Evolutionary conservation across 2,329 filamentous ascomycete species (phyloP).

Genomic region (Coniella vitis): DNA sequence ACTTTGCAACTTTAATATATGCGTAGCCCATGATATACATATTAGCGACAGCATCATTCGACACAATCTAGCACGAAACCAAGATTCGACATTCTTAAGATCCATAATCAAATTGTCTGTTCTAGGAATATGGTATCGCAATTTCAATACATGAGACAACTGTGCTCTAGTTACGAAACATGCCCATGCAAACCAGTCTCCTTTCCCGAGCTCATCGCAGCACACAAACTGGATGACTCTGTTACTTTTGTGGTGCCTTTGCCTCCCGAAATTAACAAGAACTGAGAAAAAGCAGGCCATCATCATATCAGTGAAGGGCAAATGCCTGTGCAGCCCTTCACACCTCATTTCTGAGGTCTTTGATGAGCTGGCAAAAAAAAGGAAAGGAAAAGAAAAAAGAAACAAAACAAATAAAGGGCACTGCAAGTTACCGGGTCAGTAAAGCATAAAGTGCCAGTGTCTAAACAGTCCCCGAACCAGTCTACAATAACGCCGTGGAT

Average conservation of each 20-base stretch:
- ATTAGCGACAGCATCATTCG: too few species aligned
- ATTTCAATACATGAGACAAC: background rate
- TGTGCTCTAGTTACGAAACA: conserved; percentile 2
- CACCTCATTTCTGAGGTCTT: conserved; percentile 2
- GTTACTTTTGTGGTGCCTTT: conserved; percentile 11
- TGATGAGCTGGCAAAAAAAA: background rate
- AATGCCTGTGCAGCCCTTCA: background rate
- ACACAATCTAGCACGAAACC: too few species aligned
- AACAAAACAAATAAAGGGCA: conserved; percentile 8
- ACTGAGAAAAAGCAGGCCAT: background rate
- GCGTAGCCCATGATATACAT: too few species aligned
- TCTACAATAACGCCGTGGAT: conserved; percentile 16
- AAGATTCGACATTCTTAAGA: too few species aligned
- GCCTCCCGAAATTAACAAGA: background rate
- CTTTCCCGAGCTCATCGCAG: background rate
- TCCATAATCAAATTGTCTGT: too few species aligned
- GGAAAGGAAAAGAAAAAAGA: background rate
- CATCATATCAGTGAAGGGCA: background rate
- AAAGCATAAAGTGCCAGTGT: conserved; percentile 12
- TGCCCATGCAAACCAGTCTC: background rate
- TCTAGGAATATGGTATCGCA: too few species aligned
- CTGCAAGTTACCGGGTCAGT: conserved; percentile 11
- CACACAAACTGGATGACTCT: conserved; percentile 1
- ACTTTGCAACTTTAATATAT: background rate
- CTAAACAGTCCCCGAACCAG: conserved; percentile 13